Evolutionary conservation across 352 stramenopile species (phyloP).

Genomic region (Pythium coloratum): DNA sequence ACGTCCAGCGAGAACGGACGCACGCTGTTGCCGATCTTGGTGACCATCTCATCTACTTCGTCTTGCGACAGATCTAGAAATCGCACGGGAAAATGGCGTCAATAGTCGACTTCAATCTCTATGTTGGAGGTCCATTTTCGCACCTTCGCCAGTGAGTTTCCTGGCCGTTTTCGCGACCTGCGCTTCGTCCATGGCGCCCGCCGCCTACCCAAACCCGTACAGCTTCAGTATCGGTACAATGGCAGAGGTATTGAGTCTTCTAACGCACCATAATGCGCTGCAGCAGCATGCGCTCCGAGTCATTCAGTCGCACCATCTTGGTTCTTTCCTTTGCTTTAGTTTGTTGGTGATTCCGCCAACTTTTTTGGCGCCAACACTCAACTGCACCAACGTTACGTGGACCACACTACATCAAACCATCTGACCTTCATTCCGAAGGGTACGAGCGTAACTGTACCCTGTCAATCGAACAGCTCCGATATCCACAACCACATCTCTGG

Average conservation of each 20-base stretch:
- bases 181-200: slow-evolving; percentile 66
- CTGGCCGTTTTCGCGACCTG: slow-evolving; percentile 50
- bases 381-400: not conserved
- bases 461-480: not conserved
- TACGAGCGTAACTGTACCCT: not conserved
- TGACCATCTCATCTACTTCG: slow-evolving; percentile 71
- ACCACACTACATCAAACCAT: not conserved
- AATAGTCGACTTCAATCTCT: not conserved
- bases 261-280: slow-evolving; percentile 69
- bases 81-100: not conserved
- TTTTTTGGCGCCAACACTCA: slow-evolving; percentile 19
- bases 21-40: slow-evolving; percentile 55
- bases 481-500: not conserved
- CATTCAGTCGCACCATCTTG: slow-evolving; percentile 48
- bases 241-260: not conserved
- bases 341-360: slow-evolving; percentile 1
- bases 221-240: not conserved
- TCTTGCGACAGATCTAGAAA: slow-evolving; percentile 43
- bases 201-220: slow-evolving; percentile 34
- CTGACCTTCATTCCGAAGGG: not conserved
- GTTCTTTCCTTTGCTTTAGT: not conserved
- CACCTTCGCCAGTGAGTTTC: slow-evolving; percentile 70
- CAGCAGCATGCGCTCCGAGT: slow-evolving; percentile 73
- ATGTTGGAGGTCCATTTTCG: not conserved
- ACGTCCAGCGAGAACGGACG: slow-evolving; percentile 73